Percentiles rank a stretch among this genome's conserved stretches.
Conservation (phyloP, 2,329 filamentous ascomycete species). For the Pseudocercospora musae region DNA sequence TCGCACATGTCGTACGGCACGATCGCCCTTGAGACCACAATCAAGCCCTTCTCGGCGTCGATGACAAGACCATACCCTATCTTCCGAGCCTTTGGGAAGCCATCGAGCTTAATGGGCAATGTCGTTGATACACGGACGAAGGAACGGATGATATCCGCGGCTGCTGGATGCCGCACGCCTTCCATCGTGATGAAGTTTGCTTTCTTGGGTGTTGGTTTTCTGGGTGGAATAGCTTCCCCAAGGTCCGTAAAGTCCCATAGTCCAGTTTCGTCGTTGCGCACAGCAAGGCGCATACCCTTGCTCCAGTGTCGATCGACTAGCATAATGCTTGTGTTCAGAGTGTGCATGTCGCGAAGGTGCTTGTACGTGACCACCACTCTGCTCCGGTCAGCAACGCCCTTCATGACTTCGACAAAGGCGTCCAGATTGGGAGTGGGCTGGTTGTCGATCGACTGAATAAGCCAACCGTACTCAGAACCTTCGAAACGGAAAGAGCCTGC, state of each 20-base stretch:
- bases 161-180: conserved; percentile 80
- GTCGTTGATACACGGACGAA: conserved; percentile 91
- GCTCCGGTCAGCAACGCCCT: conserved; percentile 73
- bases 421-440: conserved; percentile 84
- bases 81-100: conserved; percentile 92
- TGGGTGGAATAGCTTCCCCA: conserved; percentile 72
- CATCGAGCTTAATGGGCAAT: conserved; percentile 94
- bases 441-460: conserved; percentile 89
- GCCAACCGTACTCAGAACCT: conserved; percentile 84
- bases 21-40: conserved; percentile 89
- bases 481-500: conserved; percentile 94
- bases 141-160: conserved; percentile 89
- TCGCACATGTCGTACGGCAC: conserved; percentile 97
- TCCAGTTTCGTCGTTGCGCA: conserved; percentile 84
- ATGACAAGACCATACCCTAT: conserved; percentile 97
- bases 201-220: conserved; percentile 67
- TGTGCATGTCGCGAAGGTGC: conserved; percentile 91
- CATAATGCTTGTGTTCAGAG: conserved; percentile 86
- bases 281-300: conserved; percentile 86
- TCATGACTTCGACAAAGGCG: conserved; percentile 87
- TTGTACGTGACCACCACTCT: conserved; percentile 94
- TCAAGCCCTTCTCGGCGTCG: conserved; percentile 91
- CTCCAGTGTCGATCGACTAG: conserved; percentile 95
- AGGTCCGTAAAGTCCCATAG: conserved; percentile 93
- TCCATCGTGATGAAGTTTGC: conserved; percentile 91